Evolutionary conservation across 495 filamentous ascomycete species (phyloP).

Genomic region (Trypethelium eluteriae): DNA sequence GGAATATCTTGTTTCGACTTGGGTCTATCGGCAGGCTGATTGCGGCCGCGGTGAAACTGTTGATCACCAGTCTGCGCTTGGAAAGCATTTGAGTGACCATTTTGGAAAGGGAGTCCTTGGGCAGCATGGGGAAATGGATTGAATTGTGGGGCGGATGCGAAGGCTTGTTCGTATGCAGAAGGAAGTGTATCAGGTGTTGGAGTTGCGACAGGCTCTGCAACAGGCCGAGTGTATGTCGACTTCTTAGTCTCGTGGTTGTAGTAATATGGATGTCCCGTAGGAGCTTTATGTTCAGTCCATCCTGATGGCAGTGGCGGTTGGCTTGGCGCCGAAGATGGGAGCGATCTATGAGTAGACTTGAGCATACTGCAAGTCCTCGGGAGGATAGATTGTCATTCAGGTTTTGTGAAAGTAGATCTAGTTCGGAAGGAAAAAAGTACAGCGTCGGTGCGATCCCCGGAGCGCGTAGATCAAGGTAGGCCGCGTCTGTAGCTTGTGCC

Average conservation of each 20-base stretch:
- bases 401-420: background rate
- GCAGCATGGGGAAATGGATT: slow-evolving; percentile 13
- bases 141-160: slow-evolving; percentile 12
- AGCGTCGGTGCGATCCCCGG: background rate
- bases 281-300: slow-evolving; percentile 91
- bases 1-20: slow-evolving; percentile 72
- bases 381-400: background rate
- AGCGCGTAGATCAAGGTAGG: slow-evolving; percentile 17
- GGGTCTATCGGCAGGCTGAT: slow-evolving; percentile 68
- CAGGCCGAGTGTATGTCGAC: slow-evolving; percentile 77
- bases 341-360: slow-evolving; percentile 55
- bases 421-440: background rate
- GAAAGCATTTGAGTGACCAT: slow-evolving; percentile 42
- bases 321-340: slow-evolving; percentile 33
- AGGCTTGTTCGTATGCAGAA: background rate
- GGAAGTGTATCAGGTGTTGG: background rate
- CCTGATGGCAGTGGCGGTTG: slow-evolving; percentile 57
- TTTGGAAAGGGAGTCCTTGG: slow-evolving; percentile 30
- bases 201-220: slow-evolving; percentile 29
- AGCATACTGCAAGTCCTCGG: slow-evolving; percentile 42
- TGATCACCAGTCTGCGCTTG: slow-evolving; percentile 25
- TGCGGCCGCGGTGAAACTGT: slow-evolving; percentile 28
- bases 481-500: slow-evolving; percentile 30
- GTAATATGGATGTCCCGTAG: slow-evolving; percentile 80
- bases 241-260: slow-evolving; percentile 79